Conservation (phyloP, 257 asterid genomes). For the Schizonepeta tenuifolia region DNA sequence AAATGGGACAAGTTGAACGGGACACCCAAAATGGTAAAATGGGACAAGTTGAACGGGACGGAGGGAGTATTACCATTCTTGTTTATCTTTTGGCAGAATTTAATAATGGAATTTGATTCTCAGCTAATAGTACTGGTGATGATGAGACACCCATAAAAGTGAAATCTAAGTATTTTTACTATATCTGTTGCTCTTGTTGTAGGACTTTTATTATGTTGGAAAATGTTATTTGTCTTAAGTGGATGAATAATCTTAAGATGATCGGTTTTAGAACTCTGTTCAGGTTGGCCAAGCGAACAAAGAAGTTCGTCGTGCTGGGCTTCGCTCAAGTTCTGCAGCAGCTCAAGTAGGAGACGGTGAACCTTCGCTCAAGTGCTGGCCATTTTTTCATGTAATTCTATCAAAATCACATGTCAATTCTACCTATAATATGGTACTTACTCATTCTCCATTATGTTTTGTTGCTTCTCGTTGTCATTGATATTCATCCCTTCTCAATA, state of each 20-base stretch:
- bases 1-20: too few species aligned
- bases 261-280: neutral
- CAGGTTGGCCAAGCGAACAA: slow-evolving; percentile 1
- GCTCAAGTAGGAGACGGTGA: slow-evolving; percentile 28
- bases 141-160: neutral
- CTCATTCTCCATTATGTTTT: neutral
- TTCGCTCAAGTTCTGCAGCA: neutral
- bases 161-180: neutral
- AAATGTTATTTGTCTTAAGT: neutral
- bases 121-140: neutral
- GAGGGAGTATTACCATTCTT: neutral
- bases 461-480: neutral
- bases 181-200: neutral
- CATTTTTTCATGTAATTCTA: slow-evolving; percentile 32
- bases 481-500: neutral
- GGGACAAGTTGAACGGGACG: too few species aligned
- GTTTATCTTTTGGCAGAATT: neutral
- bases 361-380: slow-evolving; percentile 34
- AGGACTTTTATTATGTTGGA: neutral
- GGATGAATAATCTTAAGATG: neutral
- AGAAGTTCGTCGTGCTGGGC: neutral
- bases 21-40: too few species aligned
- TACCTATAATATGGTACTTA: slow-evolving; percentile 34
- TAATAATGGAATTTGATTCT: neutral
- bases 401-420: slow-evolving; percentile 18